phyloP scores from a whole-genome alignment of 1,139 yeast genomes.

The Debaryomycetaceae sp. region DNA sequence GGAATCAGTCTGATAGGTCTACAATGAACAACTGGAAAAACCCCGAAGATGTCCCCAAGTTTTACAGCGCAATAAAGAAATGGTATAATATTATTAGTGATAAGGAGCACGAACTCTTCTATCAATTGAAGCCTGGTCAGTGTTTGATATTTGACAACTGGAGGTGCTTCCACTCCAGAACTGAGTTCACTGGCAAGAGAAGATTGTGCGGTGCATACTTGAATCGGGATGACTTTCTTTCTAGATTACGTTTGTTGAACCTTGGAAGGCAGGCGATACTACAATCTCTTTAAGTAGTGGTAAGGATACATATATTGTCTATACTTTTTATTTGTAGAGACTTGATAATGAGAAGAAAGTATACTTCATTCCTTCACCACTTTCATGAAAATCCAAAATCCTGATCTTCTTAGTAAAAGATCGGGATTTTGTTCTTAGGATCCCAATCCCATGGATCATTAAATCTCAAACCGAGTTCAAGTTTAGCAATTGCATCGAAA shows the following conservation, averaged over 20 bases:
- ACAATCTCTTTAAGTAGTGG: slow-evolving; percentile 15
- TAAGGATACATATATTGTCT: neutral
- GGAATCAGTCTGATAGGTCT: slow-evolving; percentile 76
- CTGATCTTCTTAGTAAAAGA: slow-evolving; percentile 40
- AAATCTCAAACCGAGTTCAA: slow-evolving; percentile 73
- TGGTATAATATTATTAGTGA: slow-evolving; percentile 58
- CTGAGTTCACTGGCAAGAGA: slow-evolving; percentile 66
- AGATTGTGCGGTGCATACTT: slow-evolving; percentile 77
- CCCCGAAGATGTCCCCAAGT: slow-evolving; percentile 53
- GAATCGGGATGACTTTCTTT: slow-evolving; percentile 66
- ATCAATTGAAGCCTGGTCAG: slow-evolving; percentile 65
- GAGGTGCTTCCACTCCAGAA: slow-evolving; percentile 73
- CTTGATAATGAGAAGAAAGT: no score
- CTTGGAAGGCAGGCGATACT: slow-evolving; percentile 52
- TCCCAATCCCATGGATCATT: slow-evolving; percentile 85
- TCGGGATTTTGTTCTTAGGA: slow-evolving; percentile 38
- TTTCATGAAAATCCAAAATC: no score
- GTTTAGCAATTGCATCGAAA: slow-evolving; percentile 45
- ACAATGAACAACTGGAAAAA: slow-evolving; percentile 58
- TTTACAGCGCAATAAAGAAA: slow-evolving; percentile 57
- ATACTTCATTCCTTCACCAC: no score
- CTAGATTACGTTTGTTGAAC: slow-evolving; percentile 50
- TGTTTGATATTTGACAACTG: slow-evolving; percentile 73
- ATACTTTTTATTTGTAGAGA: neutral
- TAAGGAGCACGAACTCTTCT: slow-evolving; percentile 50